Base-by-base conservation (phyloP, 805 yeast genomes). In the Candida andamanensis region DNA sequence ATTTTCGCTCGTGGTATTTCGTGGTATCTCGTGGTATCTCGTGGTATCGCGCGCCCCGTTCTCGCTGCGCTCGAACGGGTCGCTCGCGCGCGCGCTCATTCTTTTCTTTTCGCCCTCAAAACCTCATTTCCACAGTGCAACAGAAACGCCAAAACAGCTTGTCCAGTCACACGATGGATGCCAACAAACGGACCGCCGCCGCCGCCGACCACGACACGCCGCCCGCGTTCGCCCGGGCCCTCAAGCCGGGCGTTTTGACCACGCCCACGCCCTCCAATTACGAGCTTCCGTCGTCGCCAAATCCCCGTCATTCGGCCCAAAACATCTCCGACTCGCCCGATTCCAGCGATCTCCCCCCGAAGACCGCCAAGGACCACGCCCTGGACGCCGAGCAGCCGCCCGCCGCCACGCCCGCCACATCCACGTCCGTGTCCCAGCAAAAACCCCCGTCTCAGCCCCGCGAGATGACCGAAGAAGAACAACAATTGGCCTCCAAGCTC, bases 401-500 rank as follows among this genome's bases (percentile, higher is more conserved):
- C n/a, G 18, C 32, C 17, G 16, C 15, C 12, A 15, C 13, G 10
- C 11, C 22, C 10, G 20, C 29, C 12, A 11, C 28, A 13, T 7
- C 9, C 6, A 7, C 28, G 8, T 7, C 28, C 8, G 7, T 25
- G 13, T 6, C 28, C 17, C 15, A 16, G 11, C 6, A 9, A 12
- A 8, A 16, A 26, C 8, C 29, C 7, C 10, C 24, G n/a, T 6
- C 24, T 28, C 46, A 44, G 17, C 31, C 42, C 10, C 28, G 68
- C 21, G 50, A 59, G 10, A 63, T 65, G 69, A 56, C 79, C 1
- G 76, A 71, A 30, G 82, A 76, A 47, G 84, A 76, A 50, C 82
- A 74, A 44, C 75, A 74, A 30, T 58, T 82, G 28, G 85, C 85
- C 2, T 66, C 80, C 2, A 80, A 80, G 49, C 53, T 82, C 16